Base-by-base conservation (phyloP, 1,139 yeast genomes). In the Nadsonia starkeyi-henricii region DNA sequence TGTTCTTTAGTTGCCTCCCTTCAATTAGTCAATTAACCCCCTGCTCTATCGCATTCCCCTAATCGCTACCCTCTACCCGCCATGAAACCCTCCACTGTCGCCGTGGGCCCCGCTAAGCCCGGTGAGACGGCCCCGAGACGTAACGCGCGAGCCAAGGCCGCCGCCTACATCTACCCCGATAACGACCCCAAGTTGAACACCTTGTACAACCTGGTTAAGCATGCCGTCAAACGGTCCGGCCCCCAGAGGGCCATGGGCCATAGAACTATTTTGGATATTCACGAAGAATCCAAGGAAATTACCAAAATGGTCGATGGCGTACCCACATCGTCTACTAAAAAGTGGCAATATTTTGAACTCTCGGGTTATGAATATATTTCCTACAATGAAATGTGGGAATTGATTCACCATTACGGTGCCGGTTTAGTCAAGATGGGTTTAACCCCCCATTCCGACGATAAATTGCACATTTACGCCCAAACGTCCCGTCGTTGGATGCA, bases 71-170 rank as follows among this genome's bases (percentile, higher is more conserved):
- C 28, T 9, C 28, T 23, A 23, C 28, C 28, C 28, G 5, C 28
- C 13, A 53, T 51, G 45, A 56, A 52, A 49, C 57, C 60, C 53
- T 68, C 70, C 23, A 72, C 75, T 51, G 89, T 84, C 41, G 79
- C 80, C 41, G 93, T 85, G 39, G 95, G 94, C 41, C 81, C 82
- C 51, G 89, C 91, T 42, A 77, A 76, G 59, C 75, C 77, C 12
- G 93, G 94, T 52, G 96, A 89, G 69, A 84, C 96, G 28, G 95
- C 95, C 2, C 95, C 95, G 55, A 79, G 95, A 69, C 79, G 95
- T 70, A 83, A 78, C 61, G 70, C 73, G 51, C 69, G 75, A 26
- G 79, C 78, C 50, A 78, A 77, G 56, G 75, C 75, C 45, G 82
- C 69, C 3, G 63, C 73, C 20, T 56, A 62, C 58, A 50, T 50